These are phyloP conservation scores for Talaromyces piceae DNA, from an alignment of 2,329 filamentous ascomycete genomes.

Conservation along the genomic window DNA sequence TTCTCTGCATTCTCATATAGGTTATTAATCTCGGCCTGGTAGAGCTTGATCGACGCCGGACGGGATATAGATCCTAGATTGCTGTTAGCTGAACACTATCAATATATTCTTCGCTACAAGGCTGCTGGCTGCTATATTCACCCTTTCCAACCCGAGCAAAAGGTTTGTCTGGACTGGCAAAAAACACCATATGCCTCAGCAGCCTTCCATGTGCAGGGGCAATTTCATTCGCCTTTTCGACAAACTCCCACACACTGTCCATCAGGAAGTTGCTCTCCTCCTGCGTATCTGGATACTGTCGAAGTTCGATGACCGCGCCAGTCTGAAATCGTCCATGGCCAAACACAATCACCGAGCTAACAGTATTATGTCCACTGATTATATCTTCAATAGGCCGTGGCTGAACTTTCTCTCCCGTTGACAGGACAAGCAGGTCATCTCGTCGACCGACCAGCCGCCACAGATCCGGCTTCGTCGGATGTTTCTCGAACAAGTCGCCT, in stretches of 20 bases:
- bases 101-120: no score
- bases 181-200: constrained; percentile 20
- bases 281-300: background rate
- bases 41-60: no score
- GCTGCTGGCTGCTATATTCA: no score
- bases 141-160: no score
- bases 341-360: constrained; percentile 20
- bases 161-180: no score
- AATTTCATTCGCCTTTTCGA: constrained; percentile 23
- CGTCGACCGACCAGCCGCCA: constrained; percentile 7
- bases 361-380: constrained; percentile 16
- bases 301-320: constrained; percentile 23
- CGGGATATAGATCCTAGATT: no score
- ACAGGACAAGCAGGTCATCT: constrained; percentile 16
- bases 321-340: constrained; percentile 20
- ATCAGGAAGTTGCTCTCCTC: background rate
- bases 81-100: no score
- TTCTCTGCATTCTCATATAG: no score
- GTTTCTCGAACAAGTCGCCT: constrained; percentile 9
- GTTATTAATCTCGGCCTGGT: no score
- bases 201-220: constrained; percentile 24
- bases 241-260: constrained; percentile 13
- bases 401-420: constrained; percentile 15
- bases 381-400: constrained; percentile 11
- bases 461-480: constrained; percentile 6